Base-by-base conservation (phyloP, 192 early-diverging fungal species). In the Rhizophagus clarus region DNA sequence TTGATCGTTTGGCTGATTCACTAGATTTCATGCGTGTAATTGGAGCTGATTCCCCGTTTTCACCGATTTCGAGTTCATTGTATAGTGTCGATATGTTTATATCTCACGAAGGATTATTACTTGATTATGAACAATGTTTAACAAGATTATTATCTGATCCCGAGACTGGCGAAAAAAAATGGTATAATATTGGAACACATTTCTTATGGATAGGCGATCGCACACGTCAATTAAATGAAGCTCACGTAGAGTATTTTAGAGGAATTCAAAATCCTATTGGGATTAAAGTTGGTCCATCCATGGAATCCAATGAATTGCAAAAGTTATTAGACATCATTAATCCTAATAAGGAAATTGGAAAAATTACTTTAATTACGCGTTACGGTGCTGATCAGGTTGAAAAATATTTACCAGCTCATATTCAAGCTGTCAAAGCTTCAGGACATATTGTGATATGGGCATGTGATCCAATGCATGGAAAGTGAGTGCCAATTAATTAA, bases 131-230 rank as follows among this genome's bases (percentile, higher is more conserved):
- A 84, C 85, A 93, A 80, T 87, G 90, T 26, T 86, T 99, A 61
- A 99, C 97, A 0, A 90, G 95, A 2, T 79, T 87, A 6, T 79
- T 91, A 75, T 77, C 85, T 47, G 88, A 88, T 71, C 83, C 90
- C 15, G 79, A 81, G n/a, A 68, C 83, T 11, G 85, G 87, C 10
- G 84, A 88, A 31, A 82, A 85, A 79, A 89, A 90, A 78, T 94
- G 89, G 82, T 99, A 97, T 88, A 99, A 99, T 84, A 83, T 96
- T 37, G 95, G 96, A 20, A 90, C 98, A 4, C 98, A 99, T 86
- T 98, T 97, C 83, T 88, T 99, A 82, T 99, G 98, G 98, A 96
- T 98, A 79, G 98, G 98, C 32, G 98, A 99, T 87, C 93, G 98
- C 60, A 99, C 98, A 4, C 90, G 98, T 32, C 96, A 98, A 82